A percentile compares a stretch with the other conserved stretches of the same genome.
These are phyloP conservation scores for Pseudocercospora pini-densiflorae DNA, from an alignment of 2,329 filamentous ascomycete genomes.

Conservation along the genomic window DNA sequence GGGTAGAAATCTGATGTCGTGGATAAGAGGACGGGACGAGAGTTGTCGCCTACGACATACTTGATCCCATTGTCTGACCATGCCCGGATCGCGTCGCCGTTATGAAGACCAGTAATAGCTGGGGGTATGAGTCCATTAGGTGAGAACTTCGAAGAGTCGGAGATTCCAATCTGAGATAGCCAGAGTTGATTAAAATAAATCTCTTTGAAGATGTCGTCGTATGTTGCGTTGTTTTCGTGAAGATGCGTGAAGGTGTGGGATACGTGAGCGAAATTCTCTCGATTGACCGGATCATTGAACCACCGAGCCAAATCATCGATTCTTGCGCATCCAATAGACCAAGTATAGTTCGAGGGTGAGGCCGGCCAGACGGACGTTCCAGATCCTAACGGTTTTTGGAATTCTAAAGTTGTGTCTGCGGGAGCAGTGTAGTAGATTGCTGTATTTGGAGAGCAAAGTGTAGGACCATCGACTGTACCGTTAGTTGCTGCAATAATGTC, in stretches of 20 bases:
- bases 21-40: constrained; percentile 10
- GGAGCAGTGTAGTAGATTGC: constrained; percentile 15
- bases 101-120: constrained; percentile 17
- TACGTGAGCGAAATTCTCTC: constrained; percentile 15
- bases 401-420: constrained; percentile 9
- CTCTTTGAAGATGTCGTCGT: constrained; percentile 14
- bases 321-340: constrained; percentile 7
- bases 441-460: constrained; percentile 13
- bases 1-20: constrained; percentile 11
- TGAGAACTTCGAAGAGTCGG: neutral
- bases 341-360: constrained; percentile 10
- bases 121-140: constrained; percentile 12
- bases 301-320: constrained; percentile 7
- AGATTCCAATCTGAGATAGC: constrained; percentile 7
- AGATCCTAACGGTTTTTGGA: constrained; percentile 13
- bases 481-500: constrained; percentile 14
- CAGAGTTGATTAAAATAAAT: constrained; percentile 16
- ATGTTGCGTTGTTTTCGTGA: constrained; percentile 16
- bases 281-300: constrained; percentile 14
- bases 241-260: constrained; percentile 16
- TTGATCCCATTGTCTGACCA: constrained; percentile 11
- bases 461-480: neutral
- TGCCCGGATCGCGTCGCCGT: constrained; percentile 15
- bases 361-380: constrained; percentile 11
- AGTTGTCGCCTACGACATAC: constrained; percentile 14